phyloP scores from a whole-genome alignment of 495 filamentous ascomycete species.

The Daldinia grandis region DNA sequence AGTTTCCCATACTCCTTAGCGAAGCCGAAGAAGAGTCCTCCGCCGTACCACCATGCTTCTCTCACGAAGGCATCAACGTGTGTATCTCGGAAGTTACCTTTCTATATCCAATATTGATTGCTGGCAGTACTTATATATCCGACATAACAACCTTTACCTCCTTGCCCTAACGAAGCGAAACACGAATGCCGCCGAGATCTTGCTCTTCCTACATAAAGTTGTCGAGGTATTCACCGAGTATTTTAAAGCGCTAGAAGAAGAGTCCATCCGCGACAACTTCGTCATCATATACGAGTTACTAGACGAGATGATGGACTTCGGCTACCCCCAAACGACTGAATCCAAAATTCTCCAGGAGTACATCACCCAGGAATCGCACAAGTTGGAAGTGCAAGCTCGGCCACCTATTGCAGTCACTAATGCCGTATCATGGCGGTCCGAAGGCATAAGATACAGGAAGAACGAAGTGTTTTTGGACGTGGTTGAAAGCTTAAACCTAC shows the following conservation, averaged over 20 bases:
- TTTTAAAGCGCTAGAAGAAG: slow-evolving; percentile 99
- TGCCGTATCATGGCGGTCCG: slow-evolving; percentile 95
- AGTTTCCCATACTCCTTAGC: slow-evolving; percentile 94
- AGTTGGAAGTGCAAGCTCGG: slow-evolving; percentile 96
- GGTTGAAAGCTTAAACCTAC: slow-evolving; percentile 94
- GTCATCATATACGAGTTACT: slow-evolving; percentile 99
- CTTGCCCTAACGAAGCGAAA: slow-evolving; percentile 98
- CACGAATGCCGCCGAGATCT: slow-evolving; percentile 97
- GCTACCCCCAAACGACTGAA: slow-evolving; percentile 98
- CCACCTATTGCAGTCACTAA: slow-evolving; percentile 99
- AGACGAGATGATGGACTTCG: slow-evolving; percentile 99
- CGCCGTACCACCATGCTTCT: slow-evolving; percentile 97
- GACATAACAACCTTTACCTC: slow-evolving; percentile 99
- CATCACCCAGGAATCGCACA: slow-evolving; percentile 99
- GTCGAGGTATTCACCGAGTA: slow-evolving; percentile 99
- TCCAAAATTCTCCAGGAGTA: slow-evolving; percentile 99
- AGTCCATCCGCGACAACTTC: slow-evolving; percentile 99
- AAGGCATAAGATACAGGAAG: slow-evolving; percentile 98
- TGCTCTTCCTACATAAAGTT: slow-evolving; percentile 97
- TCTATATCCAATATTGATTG: not conserved
- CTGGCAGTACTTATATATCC: slow-evolving; percentile 94
- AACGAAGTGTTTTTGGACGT: slow-evolving; percentile 99
- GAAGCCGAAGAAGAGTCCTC: slow-evolving; percentile 99
- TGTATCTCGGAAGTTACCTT: slow-evolving; percentile 40
- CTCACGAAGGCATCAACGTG: slow-evolving; percentile 98